Conservation (phyloP, 148 eudicot genomes). For the Spergularia marina region DNA sequence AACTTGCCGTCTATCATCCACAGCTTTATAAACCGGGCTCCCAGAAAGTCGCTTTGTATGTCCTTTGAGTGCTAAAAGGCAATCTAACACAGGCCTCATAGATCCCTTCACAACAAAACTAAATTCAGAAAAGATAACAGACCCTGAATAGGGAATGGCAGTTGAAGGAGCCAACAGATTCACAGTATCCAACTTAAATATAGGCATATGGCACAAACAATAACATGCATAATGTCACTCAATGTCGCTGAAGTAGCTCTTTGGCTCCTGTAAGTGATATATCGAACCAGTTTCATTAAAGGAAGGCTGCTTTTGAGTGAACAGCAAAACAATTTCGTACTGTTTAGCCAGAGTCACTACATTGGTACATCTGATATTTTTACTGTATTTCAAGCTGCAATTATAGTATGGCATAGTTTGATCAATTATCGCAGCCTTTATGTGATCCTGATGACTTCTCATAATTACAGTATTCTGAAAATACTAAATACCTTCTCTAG, state of each 20-base stretch:
- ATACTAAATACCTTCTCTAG: slow-evolving; percentile 62
- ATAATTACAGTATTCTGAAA: background rate
- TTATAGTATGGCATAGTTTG: background rate
- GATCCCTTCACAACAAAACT: slow-evolving; percentile 57
- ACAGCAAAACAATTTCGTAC: background rate
- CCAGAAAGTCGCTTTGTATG: slow-evolving; percentile 44
- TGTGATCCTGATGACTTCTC: background rate
- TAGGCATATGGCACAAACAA: background rate
- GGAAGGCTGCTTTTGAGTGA: too few relatives aligned
- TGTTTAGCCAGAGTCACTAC: background rate
- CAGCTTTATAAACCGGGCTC: slow-evolving; percentile 36
- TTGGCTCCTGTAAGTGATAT: too few relatives aligned
- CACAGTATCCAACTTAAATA: background rate
- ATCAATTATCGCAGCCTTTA: background rate
- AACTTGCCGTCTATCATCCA: slow-evolving; percentile 47
- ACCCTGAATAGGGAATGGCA: background rate
- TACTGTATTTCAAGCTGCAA: background rate
- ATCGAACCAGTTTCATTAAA: too few relatives aligned
- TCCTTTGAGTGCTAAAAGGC: slow-evolving; percentile 69
- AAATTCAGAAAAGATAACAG: background rate
- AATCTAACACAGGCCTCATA: slow-evolving; percentile 74
- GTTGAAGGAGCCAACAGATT: background rate
- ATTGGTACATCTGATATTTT: background rate
- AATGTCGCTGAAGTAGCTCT: too few relatives aligned
- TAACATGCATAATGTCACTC: background rate